These are phyloP conservation scores for Lepiota subincarnata DNA, from an alignment of 768 basidiomycete genomes.

Conservation along the genomic window DNA sequence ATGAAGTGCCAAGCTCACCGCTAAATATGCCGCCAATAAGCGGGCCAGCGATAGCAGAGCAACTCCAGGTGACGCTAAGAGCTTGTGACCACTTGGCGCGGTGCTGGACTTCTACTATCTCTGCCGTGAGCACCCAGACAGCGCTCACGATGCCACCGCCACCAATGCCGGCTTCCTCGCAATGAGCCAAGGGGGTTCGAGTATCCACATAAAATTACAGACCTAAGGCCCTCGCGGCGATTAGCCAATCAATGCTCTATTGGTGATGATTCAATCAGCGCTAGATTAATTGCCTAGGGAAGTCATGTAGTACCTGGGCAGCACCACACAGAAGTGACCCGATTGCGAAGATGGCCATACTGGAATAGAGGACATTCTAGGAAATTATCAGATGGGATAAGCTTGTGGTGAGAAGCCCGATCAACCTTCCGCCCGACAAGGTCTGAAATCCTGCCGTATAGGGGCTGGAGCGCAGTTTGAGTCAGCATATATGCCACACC, in stretches of 20 bases:
- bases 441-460: conserved; percentile 79
- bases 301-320: conserved; percentile 50
- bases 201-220: conserved; percentile 16
- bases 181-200: conserved; percentile 20
- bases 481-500: conserved; percentile 82
- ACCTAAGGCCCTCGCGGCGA: conserved; percentile 56
- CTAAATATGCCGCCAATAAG: conserved; percentile 82
- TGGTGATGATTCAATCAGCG: conserved; percentile 13
- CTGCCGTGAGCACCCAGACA: conserved; percentile 84
- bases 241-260: conserved; percentile 60
- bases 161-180: conserved; percentile 62
- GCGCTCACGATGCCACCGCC: conserved; percentile 83
- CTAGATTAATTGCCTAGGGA: conserved; percentile 17
- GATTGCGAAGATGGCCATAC: conserved; percentile 69
- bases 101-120: conserved; percentile 67
- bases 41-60: conserved; percentile 81
- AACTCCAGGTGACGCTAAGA: conserved; percentile 81
- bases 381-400: conserved; percentile 1
- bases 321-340: conserved; percentile 80
- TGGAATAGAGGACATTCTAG: conserved; percentile 66
- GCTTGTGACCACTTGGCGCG: conserved; percentile 85
- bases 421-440: conserved; percentile 74
- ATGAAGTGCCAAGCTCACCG: conserved; percentile 36
- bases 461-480: conserved; percentile 80
- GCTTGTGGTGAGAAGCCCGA: background rate